A percentile compares a stretch with the other conserved stretches of the same genome.
These are phyloP conservation scores for Sclerotinia subarctica DNA, from an alignment of 2,329 filamentous ascomycete genomes.

Conservation along the genomic window DNA sequence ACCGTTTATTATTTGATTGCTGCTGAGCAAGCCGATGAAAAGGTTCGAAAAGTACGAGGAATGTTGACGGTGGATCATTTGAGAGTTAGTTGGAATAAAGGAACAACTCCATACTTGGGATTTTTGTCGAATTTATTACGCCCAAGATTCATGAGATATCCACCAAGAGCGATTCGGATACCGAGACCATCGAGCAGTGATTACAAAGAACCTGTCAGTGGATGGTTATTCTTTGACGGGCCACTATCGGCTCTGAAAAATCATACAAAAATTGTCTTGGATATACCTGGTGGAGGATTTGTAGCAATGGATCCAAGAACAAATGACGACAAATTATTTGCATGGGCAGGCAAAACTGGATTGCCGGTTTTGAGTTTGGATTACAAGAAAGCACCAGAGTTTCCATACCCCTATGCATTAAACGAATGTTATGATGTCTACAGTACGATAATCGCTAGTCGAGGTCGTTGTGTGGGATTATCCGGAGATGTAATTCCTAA, in stretches of 20 bases:
- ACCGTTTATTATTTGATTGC: constrained; percentile 88
- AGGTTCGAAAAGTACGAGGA: constrained; percentile 84
- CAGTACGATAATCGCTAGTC: constrained; percentile 65
- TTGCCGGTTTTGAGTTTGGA: constrained; percentile 89
- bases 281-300: constrained; percentile 91
- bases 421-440: constrained; percentile 90
- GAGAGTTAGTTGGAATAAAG: constrained; percentile 93
- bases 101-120: constrained; percentile 78
- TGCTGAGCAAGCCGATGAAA: constrained; percentile 92
- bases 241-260: constrained; percentile 72
- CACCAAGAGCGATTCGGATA: constrained; percentile 79
- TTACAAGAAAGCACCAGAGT: constrained; percentile 83
- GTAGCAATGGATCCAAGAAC: constrained; percentile 95
- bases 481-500: constrained; percentile 63
- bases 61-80: constrained; percentile 88
- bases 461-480: constrained; percentile 73
- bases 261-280: constrained; percentile 76
- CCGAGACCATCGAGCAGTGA: constrained; percentile 74
- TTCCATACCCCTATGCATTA: constrained; percentile 78
- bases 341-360: constrained; percentile 86
- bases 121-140: constrained; percentile 70
- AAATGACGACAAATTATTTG: constrained; percentile 89
- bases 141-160: constrained; percentile 75
- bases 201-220: constrained; percentile 78
- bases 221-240: constrained; percentile 94